Evolutionary conservation across 1,284 basidiomycete species (phyloP), one percentile per base, ranked within the genome.

Genomic region (Pisolithus thermaeus): DNA sequence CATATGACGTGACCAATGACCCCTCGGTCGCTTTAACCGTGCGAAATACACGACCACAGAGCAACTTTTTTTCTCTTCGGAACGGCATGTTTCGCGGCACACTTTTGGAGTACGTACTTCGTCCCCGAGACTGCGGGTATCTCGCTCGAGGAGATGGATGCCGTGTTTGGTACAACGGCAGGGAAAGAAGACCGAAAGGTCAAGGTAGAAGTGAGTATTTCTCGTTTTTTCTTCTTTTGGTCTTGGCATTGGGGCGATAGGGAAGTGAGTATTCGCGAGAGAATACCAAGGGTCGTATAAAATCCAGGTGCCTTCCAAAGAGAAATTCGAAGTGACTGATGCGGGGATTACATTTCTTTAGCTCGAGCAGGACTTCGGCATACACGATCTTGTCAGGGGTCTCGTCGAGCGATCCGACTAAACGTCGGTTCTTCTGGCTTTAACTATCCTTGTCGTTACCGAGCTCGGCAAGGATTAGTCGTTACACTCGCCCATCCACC

Each of bases 41-140:
- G 14, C 25, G 6, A 18, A 18, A 39, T 11, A 18, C 18, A 2
- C 18, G 18, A 43, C 25, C 46, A 28, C 50, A 85, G 84, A 11
- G 74, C 73, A 1, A 87, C 89, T 16, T 92, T 90, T 61, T 69
- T 80, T 49, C 71, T 80, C 27, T 90, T 92, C 63, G 73, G 82
- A 1, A 60, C 70, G 14, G 81, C 87, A 3, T 90, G 85, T 60
- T 75, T 81, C 53, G 53, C 74, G 2, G 83, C 79, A 0, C 83
- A 84, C 57, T 59, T 85, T 44, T 90, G 87, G 87, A 74, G 83
- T 30, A 84, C 77, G 2, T 75, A 80, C 56, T 50, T 71, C 53
- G 82, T 91, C 0, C 89, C 87, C 1, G 88, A 91, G 69, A 91
- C 89, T 16, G 84, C 85, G 37, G 81, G 83, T 50, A 71, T 87